Conservation (phyloP, 169 alveolate genomes). For the Cyclospora cayetanensis region DNA sequence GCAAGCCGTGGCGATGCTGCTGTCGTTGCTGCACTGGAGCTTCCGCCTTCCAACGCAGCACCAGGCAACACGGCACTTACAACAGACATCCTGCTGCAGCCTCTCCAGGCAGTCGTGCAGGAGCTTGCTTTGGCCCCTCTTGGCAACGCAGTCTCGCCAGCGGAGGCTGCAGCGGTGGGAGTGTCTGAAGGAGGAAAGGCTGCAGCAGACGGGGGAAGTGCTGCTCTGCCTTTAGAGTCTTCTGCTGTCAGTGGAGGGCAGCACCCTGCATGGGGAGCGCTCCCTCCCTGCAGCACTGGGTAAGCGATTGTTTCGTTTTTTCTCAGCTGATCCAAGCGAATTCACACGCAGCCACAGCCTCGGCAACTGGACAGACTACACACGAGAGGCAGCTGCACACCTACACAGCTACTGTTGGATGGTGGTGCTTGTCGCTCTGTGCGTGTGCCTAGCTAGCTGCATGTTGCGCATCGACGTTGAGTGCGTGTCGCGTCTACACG, state of each 20-base stretch:
- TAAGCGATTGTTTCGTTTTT: too few species aligned
- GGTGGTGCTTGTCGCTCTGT: too few species aligned
- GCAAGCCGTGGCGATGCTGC: conserved; percentile 6
- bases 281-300: conserved; percentile 37
- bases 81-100: not conserved
- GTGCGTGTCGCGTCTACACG: too few species aligned
- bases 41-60: not conserved
- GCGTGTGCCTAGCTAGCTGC: too few species aligned
- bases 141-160: not conserved
- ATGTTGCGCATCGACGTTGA: too few species aligned
- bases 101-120: not conserved
- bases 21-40: not conserved
- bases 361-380: too few species aligned
- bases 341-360: too few species aligned
- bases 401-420: too few species aligned
- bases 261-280: conserved; percentile 32
- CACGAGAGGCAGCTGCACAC: too few species aligned
- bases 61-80: not conserved
- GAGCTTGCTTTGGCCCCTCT: not conserved
- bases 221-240: not conserved
- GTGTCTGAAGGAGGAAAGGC: not conserved
- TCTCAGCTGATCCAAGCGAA: too few species aligned
- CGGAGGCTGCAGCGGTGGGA: not conserved
- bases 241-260: conserved; percentile 25
- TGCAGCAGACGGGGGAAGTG: conserved; percentile 2